Base-by-base conservation (phyloP, 2,329 filamentous ascomycete species). In the Penicillium sp. region DNA sequence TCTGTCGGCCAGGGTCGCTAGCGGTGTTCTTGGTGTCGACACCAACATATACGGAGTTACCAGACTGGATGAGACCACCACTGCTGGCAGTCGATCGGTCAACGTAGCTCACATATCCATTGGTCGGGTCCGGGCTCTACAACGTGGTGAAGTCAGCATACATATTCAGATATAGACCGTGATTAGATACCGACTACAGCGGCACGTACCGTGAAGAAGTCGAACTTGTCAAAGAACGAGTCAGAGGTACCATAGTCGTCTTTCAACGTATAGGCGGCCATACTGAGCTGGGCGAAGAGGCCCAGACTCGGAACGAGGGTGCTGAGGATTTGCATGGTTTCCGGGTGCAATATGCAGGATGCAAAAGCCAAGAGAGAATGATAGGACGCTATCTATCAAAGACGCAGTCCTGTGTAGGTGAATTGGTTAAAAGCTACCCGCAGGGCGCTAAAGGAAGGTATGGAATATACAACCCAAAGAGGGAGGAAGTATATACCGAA, bases 21-120 rank as follows among this genome's bases (percentile, higher is more conserved):
- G 81, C 80, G 32, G 70, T 59, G 23, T 84, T 87, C 48, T 70
- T 79, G 65, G 80, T 72, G 70, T 92, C 89, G 33, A 88, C 85
- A 37, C 88, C 88, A 49, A 92, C 81, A 68, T 86, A 88, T 62
- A 90, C 75, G 52, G 76, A 78, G 48, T 76, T 75, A 49, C 80
- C 74, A 43, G 77, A 69, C 57, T 80, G 81, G 55, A 86, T 84
- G 7, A 91, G 78, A 13, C 80, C 79, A 30, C 73, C 68, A n/a
- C 68, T 64, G 52, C 81, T 80, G 49, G 89, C 88, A 1, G 79
- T 81, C n/a, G 68, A 51, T 44, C 80, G 77, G 58, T 82, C 75
- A 47, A 85, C 80, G 63, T 91, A 94, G 54, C 83, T 73, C 61
- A 94, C 90, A 62, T 85, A 90, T 26, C 90, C 90, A 56, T 85